phyloP scores from a whole-genome alignment of 1,284 basidiomycete species.

The Tilletia caries region DNA sequence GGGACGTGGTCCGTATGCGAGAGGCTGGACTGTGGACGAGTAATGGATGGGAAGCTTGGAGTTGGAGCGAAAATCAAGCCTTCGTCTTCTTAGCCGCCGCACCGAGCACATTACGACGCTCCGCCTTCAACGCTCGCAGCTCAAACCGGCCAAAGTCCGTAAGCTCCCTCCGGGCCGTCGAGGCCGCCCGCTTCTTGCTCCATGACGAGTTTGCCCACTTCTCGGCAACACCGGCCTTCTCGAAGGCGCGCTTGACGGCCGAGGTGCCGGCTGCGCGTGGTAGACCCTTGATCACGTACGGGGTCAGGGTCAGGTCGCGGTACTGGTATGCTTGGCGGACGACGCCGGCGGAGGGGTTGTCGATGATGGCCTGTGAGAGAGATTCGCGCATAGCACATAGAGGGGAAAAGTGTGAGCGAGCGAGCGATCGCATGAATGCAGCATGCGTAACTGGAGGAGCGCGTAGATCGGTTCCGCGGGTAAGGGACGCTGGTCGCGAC shows the following conservation, averaged over 20 bases:
- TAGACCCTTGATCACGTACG: constrained; percentile 75
- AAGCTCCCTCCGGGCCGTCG: constrained; percentile 70
- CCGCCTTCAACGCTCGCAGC: constrained; percentile 61
- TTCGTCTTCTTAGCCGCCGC: constrained; percentile 37
- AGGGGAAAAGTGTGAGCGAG: background rate
- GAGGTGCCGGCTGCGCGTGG: constrained; percentile 82
- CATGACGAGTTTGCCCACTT: constrained; percentile 77
- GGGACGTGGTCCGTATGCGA: background rate
- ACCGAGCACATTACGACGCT: constrained; percentile 56
- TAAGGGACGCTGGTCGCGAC: no score
- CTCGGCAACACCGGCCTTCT: constrained; percentile 71
- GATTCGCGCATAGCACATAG: background rate
- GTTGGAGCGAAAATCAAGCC: background rate
- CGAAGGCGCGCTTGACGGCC: constrained; percentile 78
- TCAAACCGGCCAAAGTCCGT: constrained; percentile 82
- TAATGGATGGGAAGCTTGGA: background rate
- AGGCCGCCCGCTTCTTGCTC: constrained; percentile 83
- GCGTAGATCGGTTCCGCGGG: no score
- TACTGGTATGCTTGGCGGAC: constrained; percentile 87
- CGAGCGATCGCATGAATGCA: background rate
- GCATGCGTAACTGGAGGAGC: background rate
- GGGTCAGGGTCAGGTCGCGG: constrained; percentile 88
- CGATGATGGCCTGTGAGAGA: constrained; percentile 76
- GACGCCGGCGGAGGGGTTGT: constrained; percentile 85
- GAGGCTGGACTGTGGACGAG: background rate